These are phyloP conservation scores for Brassica incana DNA, from an alignment of 345 rosid species.

Conservation along the genomic window DNA sequence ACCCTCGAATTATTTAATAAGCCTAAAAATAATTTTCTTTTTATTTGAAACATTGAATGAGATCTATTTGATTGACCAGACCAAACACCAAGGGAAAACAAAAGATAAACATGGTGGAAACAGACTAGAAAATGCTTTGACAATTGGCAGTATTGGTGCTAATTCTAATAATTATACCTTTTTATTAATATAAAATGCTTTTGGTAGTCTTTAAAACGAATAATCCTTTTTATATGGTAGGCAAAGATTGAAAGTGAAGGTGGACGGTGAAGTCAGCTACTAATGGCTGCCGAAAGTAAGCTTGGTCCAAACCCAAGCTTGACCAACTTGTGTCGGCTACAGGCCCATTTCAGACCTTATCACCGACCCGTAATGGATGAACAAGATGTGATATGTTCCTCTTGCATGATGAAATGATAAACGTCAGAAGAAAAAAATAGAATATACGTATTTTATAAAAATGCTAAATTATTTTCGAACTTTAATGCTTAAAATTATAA, in stretches of 20 bases:
- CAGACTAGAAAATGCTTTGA: neutral
- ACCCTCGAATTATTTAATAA: neutral
- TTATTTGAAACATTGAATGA: conserved; percentile 19
- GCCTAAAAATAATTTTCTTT: no score
- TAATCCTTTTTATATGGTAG: conserved; percentile 17
- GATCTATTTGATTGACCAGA: conserved; percentile 22
- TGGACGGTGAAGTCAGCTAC: neutral
- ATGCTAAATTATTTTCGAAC: neutral
- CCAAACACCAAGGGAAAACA: neutral
- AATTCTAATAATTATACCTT: neutral
- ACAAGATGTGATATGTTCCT: neutral
- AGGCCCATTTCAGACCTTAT: neutral
- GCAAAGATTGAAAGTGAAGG: conserved; percentile 23
- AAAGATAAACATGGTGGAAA: conserved; percentile 1
- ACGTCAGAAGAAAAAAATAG: neutral
- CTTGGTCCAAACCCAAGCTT: neutral
- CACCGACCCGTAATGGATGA: neutral
- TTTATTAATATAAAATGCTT: neutral
- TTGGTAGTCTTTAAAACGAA: neutral
- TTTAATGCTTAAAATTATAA: neutral
- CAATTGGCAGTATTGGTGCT: neutral
- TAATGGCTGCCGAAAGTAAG: neutral
- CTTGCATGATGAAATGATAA: neutral
- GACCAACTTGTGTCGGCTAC: neutral
- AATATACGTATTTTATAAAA: neutral